Percentiles rank a stretch among this genome's conserved stretches.
These are phyloP conservation scores for Trichoderma sp. DNA, from an alignment of 2,329 filamentous ascomycete genomes.

Conservation along the genomic window DNA sequence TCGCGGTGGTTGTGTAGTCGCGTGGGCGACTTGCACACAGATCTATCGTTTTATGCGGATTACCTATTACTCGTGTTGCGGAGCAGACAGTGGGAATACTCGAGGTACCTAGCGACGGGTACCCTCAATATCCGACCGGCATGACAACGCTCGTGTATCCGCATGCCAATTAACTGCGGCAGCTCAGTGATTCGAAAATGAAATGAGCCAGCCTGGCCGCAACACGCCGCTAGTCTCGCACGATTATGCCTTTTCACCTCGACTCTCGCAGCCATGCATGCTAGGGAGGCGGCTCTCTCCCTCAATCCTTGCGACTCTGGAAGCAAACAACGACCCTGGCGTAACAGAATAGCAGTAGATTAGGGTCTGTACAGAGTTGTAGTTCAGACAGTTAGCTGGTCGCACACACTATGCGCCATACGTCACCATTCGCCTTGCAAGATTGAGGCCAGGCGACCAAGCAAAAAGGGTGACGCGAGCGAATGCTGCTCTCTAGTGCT, in stretches of 20 bases:
- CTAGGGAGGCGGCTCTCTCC: conserved; percentile 1
- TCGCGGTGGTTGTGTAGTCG: not conserved
- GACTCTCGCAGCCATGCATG: not conserved
- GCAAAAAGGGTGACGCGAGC: not conserved
- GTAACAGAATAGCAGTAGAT: not conserved
- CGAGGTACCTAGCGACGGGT: not conserved
- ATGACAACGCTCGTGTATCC: not conserved
- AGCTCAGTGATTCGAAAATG: not conserved
- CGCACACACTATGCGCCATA: not conserved
- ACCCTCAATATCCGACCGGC: conserved; percentile 12
- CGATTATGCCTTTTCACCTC: not conserved
- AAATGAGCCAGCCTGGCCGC: conserved; percentile 9
- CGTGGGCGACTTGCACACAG: not conserved
- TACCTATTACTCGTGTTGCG: not conserved
- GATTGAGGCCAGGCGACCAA: not conserved
- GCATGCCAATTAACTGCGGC: conserved; percentile 1
- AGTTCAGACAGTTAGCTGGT: not conserved
- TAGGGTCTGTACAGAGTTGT: not conserved
- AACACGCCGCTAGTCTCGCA: conserved; percentile 16
- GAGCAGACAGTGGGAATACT: not conserved
- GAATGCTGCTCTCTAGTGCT: not conserved
- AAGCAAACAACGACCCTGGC: conserved; percentile 1
- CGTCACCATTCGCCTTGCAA: not conserved
- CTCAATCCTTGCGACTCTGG: not conserved
- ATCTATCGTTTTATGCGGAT: conserved; percentile 1